Evolutionary conservation across 169 alveolate species (phyloP), one percentile per base, ranked within the genome.

Genomic region (Eimeria tenella): DNA sequence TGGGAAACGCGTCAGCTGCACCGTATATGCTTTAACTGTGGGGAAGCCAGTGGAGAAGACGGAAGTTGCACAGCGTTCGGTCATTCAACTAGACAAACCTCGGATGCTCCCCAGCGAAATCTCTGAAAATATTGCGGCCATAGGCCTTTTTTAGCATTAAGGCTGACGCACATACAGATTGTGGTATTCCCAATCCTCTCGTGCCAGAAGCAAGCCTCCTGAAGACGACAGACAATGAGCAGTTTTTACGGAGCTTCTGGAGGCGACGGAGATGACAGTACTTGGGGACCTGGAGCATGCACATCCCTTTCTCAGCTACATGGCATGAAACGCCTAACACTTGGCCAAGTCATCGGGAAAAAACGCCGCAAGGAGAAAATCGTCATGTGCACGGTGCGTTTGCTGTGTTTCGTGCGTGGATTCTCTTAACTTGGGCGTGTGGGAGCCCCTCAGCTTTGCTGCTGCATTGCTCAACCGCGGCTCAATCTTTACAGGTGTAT

Each of bases 371-470:
- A 84, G 42, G 91, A 84, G 53, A 84, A 84, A 23, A 84, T 84
- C 70, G 91, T 84, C 81, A 84, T 84, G 91, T 84, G 91, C 91
- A 84, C 91, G 17, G 91, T 84, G 53, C 91, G 90, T 49, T 7
- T 13, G 42, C 42, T 31, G 42, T 31, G 42, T 31, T 31, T 31
- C 42, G 0, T 31, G 42, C 42, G 42, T 31, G 42, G 42, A 31
- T 31, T 2, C 42, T 31, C 42, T 31, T 0, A 31, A 31, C 42
- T 31, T 31, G 42, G 42, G 42, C 42, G 42, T 31, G 0, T 31
- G 42, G 42, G 42, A 31, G 42, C 42, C 42, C 42, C 42, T 2
- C 42, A 31, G 42, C 42, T 2, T 31, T 31, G 42, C 42, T 31
- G 42, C 42, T 31, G 42, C 42, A 31, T 2, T 31, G 42, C 42